Conservation (phyloP, 2,329 filamentous ascomycete species). For the Colletotrichum chlorophyti region DNA sequence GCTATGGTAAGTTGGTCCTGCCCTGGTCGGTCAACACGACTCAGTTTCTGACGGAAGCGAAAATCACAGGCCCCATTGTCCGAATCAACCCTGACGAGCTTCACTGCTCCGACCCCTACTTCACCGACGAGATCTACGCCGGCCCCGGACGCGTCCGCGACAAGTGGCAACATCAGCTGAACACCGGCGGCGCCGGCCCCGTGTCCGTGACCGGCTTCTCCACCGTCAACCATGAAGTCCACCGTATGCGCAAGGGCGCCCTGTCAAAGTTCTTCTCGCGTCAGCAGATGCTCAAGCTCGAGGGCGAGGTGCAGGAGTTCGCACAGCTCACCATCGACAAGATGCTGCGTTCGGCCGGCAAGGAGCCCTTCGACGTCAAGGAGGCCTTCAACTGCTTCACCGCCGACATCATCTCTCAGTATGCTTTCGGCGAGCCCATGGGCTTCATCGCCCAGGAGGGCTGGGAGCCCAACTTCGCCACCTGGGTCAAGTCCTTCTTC, state of each 20-base stretch:
- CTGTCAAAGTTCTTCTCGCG: constrained; percentile 44
- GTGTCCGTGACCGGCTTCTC: constrained; percentile 32
- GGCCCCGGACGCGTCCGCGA: constrained; percentile 21
- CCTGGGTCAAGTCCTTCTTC: constrained; percentile 40
- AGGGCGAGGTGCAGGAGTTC: constrained; percentile 22
- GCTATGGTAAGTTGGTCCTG: constrained; percentile 7
- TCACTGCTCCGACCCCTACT: constrained; percentile 43
- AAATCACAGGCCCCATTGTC: constrained; percentile 42
- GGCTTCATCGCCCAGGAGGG: constrained; percentile 38
- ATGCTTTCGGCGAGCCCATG: constrained; percentile 43
- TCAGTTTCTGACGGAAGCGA: background rate
- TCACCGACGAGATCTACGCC: constrained; percentile 46
- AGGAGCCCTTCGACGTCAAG: constrained; percentile 39
- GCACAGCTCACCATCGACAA: constrained; percentile 22
- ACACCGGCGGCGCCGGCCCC: constrained; percentile 32
- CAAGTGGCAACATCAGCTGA: constrained; percentile 34
- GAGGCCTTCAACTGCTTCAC: constrained; percentile 47
- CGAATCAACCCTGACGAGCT: constrained; percentile 47
- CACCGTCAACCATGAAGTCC: constrained; percentile 39
- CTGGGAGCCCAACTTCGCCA: constrained; percentile 43
- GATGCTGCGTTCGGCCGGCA: constrained; percentile 31
- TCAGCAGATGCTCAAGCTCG: constrained; percentile 26
- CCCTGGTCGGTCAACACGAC: background rate
- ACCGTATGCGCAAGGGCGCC: constrained; percentile 38
- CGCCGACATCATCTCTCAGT: constrained; percentile 45